phyloP scores from a whole-genome alignment of 306 rosid genomes.

The Betula pendula region DNA sequence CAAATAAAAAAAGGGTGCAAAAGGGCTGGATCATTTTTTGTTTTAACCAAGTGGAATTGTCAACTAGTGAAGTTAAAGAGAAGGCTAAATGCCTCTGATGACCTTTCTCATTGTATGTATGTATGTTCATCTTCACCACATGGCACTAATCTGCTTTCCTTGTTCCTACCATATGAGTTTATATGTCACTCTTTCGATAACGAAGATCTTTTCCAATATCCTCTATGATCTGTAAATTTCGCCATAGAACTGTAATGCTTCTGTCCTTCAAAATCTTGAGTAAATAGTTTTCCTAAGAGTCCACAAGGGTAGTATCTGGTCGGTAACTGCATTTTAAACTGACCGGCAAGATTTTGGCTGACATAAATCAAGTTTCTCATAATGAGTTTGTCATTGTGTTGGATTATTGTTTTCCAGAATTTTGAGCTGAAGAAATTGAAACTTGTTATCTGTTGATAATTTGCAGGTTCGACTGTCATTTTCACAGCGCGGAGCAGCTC shows the following conservation, averaged over 20 bases:
- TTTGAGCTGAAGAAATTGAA: too few species aligned
- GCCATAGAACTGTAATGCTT: background rate
- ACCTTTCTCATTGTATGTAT: too few species aligned
- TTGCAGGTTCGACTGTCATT: conserved; percentile 69
- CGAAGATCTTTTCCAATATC: background rate
- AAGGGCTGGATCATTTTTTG: too few species aligned
- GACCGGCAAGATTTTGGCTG: background rate
- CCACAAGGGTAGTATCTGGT: background rate
- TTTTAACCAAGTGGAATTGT: too few species aligned
- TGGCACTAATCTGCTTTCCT: too few species aligned
- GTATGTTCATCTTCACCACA: too few species aligned
- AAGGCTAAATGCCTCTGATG: too few species aligned
- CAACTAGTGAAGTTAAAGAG: too few species aligned
- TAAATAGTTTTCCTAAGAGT: background rate
- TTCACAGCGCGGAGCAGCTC: conserved; percentile 40
- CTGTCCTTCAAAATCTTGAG: background rate
- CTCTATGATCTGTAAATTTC: too few species aligned
- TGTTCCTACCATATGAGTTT: too few species aligned
- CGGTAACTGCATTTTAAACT: background rate
- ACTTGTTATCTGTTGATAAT: background rate
- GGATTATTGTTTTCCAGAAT: background rate
- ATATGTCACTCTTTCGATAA: background rate
- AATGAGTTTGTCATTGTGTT: background rate
- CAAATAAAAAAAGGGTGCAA: too few species aligned
- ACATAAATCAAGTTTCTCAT: background rate